Conservation (phyloP, 2,329 filamentous ascomycete species). For the Decorospora gaudefroyi region DNA sequence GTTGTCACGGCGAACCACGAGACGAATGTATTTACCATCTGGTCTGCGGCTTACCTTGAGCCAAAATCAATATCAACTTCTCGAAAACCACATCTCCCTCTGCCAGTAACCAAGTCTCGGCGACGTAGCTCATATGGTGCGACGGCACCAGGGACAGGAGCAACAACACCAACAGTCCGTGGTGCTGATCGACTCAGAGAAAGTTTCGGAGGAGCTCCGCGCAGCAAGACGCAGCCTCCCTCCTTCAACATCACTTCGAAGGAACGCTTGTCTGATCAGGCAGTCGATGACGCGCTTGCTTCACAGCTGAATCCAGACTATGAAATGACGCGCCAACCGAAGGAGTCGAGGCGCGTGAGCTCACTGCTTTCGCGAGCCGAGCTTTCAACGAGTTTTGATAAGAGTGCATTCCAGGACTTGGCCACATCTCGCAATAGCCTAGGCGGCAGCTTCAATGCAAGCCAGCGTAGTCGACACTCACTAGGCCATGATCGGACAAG, state of each 20-base stretch:
- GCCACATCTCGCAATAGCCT: conserved; percentile 54
- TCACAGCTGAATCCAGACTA: conserved; percentile 57
- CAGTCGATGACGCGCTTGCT: conserved; percentile 54
- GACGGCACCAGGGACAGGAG: conserved; percentile 68
- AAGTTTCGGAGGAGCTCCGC: conserved; percentile 66
- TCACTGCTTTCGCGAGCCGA: conserved; percentile 88
- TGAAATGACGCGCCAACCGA: conserved; percentile 57
- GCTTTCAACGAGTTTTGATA: conserved; percentile 81
- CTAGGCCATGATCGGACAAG: conserved; percentile 71
- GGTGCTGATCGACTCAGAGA: conserved; percentile 71
- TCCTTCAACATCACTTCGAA: conserved; percentile 47
- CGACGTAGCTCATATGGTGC: conserved; percentile 63
- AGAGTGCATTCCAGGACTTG: conserved; percentile 76
- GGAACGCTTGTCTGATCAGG: conserved; percentile 44
- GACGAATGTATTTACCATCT: conserved; percentile 77
- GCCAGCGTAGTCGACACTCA: conserved; percentile 70
- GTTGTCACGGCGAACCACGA: conserved; percentile 81
- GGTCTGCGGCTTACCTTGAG: conserved; percentile 78
- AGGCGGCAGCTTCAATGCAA: conserved; percentile 51
- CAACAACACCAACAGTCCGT: conserved; percentile 70
- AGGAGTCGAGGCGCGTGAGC: conserved; percentile 79
- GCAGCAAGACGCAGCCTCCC: conserved; percentile 50
- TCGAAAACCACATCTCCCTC: conserved; percentile 47
- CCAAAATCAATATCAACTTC: conserved; percentile 60
- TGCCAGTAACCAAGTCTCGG: conserved; percentile 56